Base-by-base conservation (phyloP, 345 rosid genomes). In the Raphanus raphanistrum region DNA sequence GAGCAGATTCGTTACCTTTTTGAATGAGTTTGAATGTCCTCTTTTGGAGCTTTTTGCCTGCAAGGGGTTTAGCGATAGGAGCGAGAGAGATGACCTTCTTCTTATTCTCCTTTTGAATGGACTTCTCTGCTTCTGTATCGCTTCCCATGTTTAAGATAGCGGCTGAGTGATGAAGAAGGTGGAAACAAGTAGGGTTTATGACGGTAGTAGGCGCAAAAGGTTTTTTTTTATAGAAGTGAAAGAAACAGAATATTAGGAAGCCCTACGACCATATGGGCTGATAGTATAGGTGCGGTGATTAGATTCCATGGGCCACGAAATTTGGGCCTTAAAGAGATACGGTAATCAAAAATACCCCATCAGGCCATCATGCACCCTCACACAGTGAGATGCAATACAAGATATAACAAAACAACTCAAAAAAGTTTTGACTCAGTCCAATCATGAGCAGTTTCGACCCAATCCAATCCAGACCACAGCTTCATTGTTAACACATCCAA, bases 21-120 rank as follows among this genome's bases (percentile, higher is more conserved):
- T 93, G 89, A 55, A 94, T 92, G 55, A 94, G 93, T 86, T 94
- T 92, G 85, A 92, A 87, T n/a, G 97, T 90, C 68, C 74, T 85
- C 74, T 92, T 94, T 85, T 82, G 85, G 66, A 94, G 97, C 81
- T 90, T 94, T 85, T 94, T 92, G 4, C 98, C 98, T 4, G 97
- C 96, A 1, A 90, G 90, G 12, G 98, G 97, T 72, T 90, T 92
- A 25, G 98, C 97, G 0, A 94, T 94, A 61, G 98, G 98, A 0
- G 98, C 87, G 25, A 94, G 41, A 35, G 41, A 35, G 41, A 35
- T 35, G 41, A 35, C 41, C 10, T 35, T 35, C 3, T 35, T 35
- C 41, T 35, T 21, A 21, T 21, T 35, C 41, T 35, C 41, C 41
- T 35, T 35, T 35, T 35, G 41, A 2, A 35, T 35, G 10, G 41